Evolutionary conservation across 75 land plant genomes (phyloP).

Genomic region (Selaginella tamariscina): DNA sequence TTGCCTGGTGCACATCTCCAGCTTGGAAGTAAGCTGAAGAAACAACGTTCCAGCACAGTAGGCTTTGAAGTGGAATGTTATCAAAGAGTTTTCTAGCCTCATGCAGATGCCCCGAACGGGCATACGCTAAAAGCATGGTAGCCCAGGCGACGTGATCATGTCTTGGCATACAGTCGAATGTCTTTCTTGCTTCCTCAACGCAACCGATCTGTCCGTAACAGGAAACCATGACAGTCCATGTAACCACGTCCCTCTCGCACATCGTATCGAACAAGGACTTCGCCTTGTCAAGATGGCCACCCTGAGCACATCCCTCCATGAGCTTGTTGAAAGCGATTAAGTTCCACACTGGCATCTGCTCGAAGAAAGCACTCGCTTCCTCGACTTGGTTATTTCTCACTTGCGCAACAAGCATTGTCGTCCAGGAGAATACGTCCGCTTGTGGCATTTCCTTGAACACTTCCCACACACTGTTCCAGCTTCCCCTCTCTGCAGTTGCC

Average conservation of each 20-base stretch:
- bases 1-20: not conserved
- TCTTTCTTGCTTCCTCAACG: not conserved
- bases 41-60: not conserved
- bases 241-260: not conserved
- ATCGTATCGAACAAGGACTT: not conserved
- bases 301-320: not conserved
- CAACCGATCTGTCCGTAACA: not conserved
- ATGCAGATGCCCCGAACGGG: not conserved
- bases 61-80: not conserved
- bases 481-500: not conserved
- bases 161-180: not conserved
- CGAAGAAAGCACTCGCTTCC: not conserved
- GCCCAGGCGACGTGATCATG: not conserved
- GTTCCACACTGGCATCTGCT: slow-evolving; percentile 6
- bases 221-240: not conserved
- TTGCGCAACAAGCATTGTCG: not conserved
- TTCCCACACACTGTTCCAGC: not conserved
- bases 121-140: not conserved
- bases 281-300: not conserved
- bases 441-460: slow-evolving; percentile 7
- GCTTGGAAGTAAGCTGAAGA: not conserved
- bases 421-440: not conserved
- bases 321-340: not conserved
- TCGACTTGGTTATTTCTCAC: not conserved
- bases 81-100: not conserved